Percentiles rank a stretch among this genome's conserved stretches.
Evolutionary conservation across 345 rosid genomes (phyloP).

Genomic region (Linum tenue): DNA sequence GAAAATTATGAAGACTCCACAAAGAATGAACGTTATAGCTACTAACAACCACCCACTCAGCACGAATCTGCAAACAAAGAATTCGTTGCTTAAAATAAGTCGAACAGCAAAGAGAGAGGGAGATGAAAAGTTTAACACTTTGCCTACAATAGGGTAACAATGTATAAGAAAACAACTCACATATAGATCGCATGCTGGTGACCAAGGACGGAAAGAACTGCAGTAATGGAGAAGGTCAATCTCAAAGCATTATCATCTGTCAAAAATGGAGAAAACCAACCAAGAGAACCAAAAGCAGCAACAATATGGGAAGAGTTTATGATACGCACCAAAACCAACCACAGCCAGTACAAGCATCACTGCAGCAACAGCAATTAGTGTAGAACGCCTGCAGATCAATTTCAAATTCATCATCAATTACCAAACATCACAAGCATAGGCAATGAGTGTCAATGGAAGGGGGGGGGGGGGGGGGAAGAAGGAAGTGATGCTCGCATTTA

Average conservation of each 20-base stretch:
- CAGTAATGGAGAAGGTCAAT: constrained; percentile 12
- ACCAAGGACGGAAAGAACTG: constrained; percentile 70
- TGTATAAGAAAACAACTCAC: constrained; percentile 32
- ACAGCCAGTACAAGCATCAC: constrained; percentile 80
- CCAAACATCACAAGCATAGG: constrained; percentile 1
- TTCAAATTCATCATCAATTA: constrained; percentile 7
- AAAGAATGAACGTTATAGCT: constrained; percentile 74
- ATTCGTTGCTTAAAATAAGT: background rate
- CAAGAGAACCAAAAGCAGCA: background rate
- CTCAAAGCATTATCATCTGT: constrained; percentile 5
- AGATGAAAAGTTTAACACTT: background rate
- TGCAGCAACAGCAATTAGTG: constrained; percentile 68
- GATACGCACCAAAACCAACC: constrained; percentile 73
- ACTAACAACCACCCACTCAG: constrained; percentile 88
- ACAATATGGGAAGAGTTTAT: background rate
- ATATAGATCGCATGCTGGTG: constrained; percentile 63
- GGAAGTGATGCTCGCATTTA: constrained; percentile 13
- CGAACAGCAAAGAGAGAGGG: background rate
- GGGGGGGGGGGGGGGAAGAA: too few relatives aligned
- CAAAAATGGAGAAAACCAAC: constrained; percentile 10
- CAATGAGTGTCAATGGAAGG: constrained; percentile 2
- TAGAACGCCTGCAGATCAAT: constrained; percentile 51
- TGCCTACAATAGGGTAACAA: background rate
- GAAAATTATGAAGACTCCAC: constrained; percentile 69
- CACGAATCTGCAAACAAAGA: constrained; percentile 47